Conservation (phyloP, 108 stramenopile species). For the Cyclotella cryptica region DNA sequence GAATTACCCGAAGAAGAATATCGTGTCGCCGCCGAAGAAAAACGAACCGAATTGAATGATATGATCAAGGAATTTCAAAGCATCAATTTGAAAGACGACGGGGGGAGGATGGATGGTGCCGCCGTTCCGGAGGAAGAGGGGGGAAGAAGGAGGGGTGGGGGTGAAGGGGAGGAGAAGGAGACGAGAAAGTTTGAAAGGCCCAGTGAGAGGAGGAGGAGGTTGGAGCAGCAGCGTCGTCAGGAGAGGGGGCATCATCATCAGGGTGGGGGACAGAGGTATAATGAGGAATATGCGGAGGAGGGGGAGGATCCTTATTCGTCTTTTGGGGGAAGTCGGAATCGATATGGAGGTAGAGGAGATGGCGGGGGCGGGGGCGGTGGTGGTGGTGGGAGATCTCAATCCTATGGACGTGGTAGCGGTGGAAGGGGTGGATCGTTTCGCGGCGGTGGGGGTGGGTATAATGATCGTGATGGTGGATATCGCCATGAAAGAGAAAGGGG, state of each 20-base stretch:
- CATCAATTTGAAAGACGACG: conserved; percentile 36
- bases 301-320: conserved; percentile 33
- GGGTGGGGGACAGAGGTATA: conserved; percentile 17
- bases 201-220: conserved; percentile 48
- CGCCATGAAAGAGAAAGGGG: neutral
- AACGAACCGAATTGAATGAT: conserved; percentile 50
- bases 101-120: no score
- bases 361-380: neutral
- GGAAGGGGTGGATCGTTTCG: no score
- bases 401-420: no score
- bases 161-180: no score
- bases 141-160: neutral
- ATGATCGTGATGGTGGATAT: neutral
- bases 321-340: conserved; percentile 23
- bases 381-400: conserved; percentile 4
- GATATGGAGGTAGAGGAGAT: conserved; percentile 14
- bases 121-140: conserved; percentile 19
- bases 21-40: conserved; percentile 49
- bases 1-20: conserved; percentile 64
- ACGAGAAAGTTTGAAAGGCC: conserved; percentile 52
- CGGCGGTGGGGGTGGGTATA: conserved; percentile 22
- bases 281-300: conserved; percentile 14
- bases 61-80: conserved; percentile 51
- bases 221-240: conserved; percentile 44
- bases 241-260: conserved; percentile 16